Evolutionary conservation across 331 rosid species (phyloP), one percentile per base, ranked within the genome.

Genomic region (Phaseolus coccineus): DNA sequence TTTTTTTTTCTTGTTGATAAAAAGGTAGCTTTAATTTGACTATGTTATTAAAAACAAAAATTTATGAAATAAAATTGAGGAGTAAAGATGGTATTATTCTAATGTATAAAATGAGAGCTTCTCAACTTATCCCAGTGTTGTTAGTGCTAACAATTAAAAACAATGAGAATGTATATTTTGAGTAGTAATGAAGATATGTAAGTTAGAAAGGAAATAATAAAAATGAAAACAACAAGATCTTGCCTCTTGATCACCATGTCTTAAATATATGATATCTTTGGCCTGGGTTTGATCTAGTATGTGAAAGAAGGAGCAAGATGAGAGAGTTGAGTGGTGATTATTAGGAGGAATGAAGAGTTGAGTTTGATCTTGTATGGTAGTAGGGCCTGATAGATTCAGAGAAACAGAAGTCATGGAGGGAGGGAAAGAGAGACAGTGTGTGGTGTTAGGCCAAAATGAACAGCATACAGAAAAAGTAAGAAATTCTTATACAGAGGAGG

Each of bases 371-470:
- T 81, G 66, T 75, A 53, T 56, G 2, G 85, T 62, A 80, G 88
- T 62, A 80, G 88, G 81, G 68, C 48, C 50, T 8, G 4, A 2
- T 15, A 87, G 87, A 81, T 76, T 84, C 59, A 84, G 84, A 81
- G 85, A 84, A 68, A 79, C 83, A 64, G 96, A 82, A 84, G 84
- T 84, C 87, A 84, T 91, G 37, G 82, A 57, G 0, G 64, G 8
- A 69, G 65, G 65, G 56, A 69, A 28, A 61, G 55, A 66, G 31
- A 33, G 62, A 50, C 30, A 10, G 19, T 22, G 76, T 8, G 13
- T 8, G 47, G 0, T 40, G 46, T 40, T 2, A 24, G 80, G 71
- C 65, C 70, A 53, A 78, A 40, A 53, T 37, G 44, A 57, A 68
- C 57, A 22, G 61, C 22, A 55, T 28, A 52, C 27, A 52, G 22